Evolutionary conservation across 2,329 filamentous ascomycete species (phyloP).

Genomic region (Colletotrichum endophyticum): DNA sequence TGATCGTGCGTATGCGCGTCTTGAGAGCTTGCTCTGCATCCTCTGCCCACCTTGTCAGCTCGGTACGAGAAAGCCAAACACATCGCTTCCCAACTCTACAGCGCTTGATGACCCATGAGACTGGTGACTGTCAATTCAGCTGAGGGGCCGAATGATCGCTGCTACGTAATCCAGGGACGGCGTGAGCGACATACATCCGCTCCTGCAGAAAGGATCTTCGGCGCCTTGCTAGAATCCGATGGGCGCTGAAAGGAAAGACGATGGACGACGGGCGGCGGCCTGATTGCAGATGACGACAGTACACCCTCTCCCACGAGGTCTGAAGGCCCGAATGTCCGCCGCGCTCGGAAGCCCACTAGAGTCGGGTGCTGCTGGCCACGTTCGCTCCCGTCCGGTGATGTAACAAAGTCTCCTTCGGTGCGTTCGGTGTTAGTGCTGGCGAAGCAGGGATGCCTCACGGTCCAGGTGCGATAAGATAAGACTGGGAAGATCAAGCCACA

Average conservation of each 20-base stretch:
- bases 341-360: not conserved
- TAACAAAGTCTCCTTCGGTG: not conserved
- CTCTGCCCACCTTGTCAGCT: not conserved
- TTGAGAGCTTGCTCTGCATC: not conserved
- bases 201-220: constrained; percentile 7
- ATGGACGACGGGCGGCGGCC: not conserved
- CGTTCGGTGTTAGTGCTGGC: not conserved
- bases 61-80: not conserved
- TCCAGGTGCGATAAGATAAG: not conserved
- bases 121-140: constrained; percentile 16
- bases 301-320: not conserved
- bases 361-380: not conserved
- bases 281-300: constrained; percentile 15
- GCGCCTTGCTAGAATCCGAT: constrained; percentile 3
- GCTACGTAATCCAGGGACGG: constrained; percentile 13
- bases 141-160: constrained; percentile 7
- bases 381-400: constrained; percentile 6
- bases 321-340: constrained; percentile 15
- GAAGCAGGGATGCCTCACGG: not conserved
- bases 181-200: not conserved
- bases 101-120: constrained; percentile 3
- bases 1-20: not conserved
- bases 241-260: not conserved
- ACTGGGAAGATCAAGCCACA: not conserved
- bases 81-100: not conserved